Evolutionary conservation across 2,329 filamentous ascomycete species (phyloP).

Genomic region (Aureobasidium uvarum): DNA sequence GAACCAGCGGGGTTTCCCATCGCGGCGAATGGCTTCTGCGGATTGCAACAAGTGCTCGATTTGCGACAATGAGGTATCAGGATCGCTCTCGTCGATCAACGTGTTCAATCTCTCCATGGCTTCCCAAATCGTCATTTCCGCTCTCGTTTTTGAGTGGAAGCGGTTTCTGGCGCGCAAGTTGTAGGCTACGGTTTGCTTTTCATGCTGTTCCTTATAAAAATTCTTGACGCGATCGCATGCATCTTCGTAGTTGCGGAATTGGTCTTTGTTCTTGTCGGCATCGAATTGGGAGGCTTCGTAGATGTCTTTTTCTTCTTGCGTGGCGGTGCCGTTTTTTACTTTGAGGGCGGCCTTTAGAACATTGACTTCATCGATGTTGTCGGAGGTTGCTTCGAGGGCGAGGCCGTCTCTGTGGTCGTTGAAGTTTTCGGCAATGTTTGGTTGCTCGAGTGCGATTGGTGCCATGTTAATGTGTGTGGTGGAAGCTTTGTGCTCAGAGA

Average conservation of each 20-base stretch:
- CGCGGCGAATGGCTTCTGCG: conserved; percentile 83
- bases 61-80: conserved; percentile 81
- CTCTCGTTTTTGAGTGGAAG: conserved; percentile 65
- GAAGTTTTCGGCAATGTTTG: conserved; percentile 46
- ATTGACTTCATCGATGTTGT: conserved; percentile 61
- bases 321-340: conserved; percentile 49
- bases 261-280: conserved; percentile 70
- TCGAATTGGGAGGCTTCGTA: conserved; percentile 67
- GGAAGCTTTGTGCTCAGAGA: background rate
- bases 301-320: conserved; percentile 49
- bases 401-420: conserved; percentile 55
- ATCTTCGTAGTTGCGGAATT: conserved; percentile 79
- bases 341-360: conserved; percentile 57
- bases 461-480: conserved; percentile 41
- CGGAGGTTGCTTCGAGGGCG: conserved; percentile 58
- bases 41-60: conserved; percentile 88
- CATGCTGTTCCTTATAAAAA: conserved; percentile 74
- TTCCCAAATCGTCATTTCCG: conserved; percentile 83
- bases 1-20: conserved; percentile 81
- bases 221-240: conserved; percentile 81
- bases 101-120: conserved; percentile 92
- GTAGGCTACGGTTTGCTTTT: conserved; percentile 75
- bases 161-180: conserved; percentile 75
- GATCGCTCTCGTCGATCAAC: conserved; percentile 86
- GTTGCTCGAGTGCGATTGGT: conserved; percentile 46